phyloP scores from a whole-genome alignment of 768 basidiomycete genomes.

The Rhodotorula graminis region DNA sequence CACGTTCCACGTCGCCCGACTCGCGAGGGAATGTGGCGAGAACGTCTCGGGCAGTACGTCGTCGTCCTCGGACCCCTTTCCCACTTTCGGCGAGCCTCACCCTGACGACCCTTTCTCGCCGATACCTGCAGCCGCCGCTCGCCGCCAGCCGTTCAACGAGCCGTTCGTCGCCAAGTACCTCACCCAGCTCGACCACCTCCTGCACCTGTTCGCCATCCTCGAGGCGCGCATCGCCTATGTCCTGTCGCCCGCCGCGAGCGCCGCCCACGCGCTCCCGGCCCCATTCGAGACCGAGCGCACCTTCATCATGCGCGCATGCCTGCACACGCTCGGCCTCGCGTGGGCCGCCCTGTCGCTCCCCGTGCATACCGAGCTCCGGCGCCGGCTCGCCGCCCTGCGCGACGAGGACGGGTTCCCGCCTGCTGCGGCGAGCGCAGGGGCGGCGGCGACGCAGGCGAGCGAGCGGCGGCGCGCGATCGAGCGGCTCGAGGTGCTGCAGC shows the following conservation, averaged over 20 bases:
- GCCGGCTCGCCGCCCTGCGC: conserved; percentile 23
- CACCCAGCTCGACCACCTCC: conserved; percentile 33
- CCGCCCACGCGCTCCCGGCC: conserved; percentile 30
- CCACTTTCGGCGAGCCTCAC: too few species aligned
- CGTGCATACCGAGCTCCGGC: conserved; percentile 24
- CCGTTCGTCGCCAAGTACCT: conserved; percentile 23
- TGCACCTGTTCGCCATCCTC: conserved; percentile 33
- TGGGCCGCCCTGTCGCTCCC: conserved; percentile 36
- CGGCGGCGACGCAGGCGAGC: conserved; percentile 1
- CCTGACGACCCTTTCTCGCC: too few species aligned
- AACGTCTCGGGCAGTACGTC: conserved; percentile 33
- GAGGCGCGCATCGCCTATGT: conserved; percentile 32
- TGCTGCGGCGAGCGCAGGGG: not conserved
- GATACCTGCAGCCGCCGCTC: conserved; percentile 21
- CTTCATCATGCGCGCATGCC: conserved; percentile 31
- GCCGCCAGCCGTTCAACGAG: conserved; percentile 32
- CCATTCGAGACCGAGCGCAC: conserved; percentile 30
- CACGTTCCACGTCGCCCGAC: conserved; percentile 29
- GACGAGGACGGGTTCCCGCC: not conserved
- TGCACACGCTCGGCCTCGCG: conserved; percentile 33
- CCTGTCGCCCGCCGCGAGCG: conserved; percentile 29
- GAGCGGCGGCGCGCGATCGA: conserved; percentile 5
- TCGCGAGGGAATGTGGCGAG: conserved; percentile 31
- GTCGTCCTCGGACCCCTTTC: not conserved
- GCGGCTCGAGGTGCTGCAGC: conserved; percentile 16